A percentile compares a stretch with the other conserved stretches of the same genome.
phyloP scores from a whole-genome alignment of 495 filamentous ascomycete species.

The Penicillium paradoxum region DNA sequence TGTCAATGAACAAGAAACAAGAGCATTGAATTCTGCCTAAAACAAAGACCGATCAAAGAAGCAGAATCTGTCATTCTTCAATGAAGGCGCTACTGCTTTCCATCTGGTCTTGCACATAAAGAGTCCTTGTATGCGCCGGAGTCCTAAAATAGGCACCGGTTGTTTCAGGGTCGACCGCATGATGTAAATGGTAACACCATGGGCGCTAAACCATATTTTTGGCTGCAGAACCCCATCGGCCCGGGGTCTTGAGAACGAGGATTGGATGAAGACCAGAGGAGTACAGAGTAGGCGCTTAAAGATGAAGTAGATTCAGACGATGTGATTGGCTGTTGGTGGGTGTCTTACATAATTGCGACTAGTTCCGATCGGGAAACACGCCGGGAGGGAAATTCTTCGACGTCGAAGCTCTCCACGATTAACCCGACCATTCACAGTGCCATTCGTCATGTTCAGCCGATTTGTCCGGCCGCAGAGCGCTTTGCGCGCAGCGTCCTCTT shows the following conservation, averaged over 20 bases:
- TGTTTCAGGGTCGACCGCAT: constrained; percentile 22
- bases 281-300: constrained; percentile 25
- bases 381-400: constrained; percentile 39
- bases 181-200: constrained; percentile 2
- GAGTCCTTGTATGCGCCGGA: constrained; percentile 28
- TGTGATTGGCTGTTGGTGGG: constrained; percentile 21
- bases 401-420: constrained; percentile 16
- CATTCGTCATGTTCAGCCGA: constrained; percentile 48
- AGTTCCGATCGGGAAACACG: constrained; percentile 25
- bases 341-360: constrained; percentile 31
- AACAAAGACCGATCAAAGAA: constrained; percentile 10
- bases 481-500: constrained; percentile 39
- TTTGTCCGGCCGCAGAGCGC: constrained; percentile 47
- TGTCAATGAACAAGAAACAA: constrained; percentile 9
- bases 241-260: constrained; percentile 2
- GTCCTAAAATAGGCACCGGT: constrained; percentile 22
- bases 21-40: constrained; percentile 7
- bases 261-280: constrained; percentile 1
- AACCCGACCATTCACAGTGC: constrained; percentile 10
- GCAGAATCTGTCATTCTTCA: constrained; percentile 1
- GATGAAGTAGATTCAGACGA: constrained; percentile 22
- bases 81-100: not conserved
- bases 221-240: constrained; percentile 10
- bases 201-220: constrained; percentile 19
- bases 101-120: constrained; percentile 12